Percentiles rank a stretch among this genome's conserved stretches.
These are phyloP conservation scores for Suhomyces tanzawaensis DNA, from an alignment of 805 yeast genomes.

Conservation along the genomic window DNA sequence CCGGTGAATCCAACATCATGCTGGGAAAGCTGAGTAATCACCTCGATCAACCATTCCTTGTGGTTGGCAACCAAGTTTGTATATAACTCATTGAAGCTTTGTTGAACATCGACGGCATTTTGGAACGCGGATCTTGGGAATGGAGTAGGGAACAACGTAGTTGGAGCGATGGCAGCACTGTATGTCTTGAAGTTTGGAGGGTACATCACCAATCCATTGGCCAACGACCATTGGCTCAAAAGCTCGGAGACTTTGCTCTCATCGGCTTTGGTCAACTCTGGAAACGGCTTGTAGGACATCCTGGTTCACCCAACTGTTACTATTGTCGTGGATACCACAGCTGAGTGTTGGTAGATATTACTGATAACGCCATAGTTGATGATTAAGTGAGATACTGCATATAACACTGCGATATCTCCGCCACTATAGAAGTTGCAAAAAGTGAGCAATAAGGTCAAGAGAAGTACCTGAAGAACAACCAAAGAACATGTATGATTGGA, in stretches of 20 bases:
- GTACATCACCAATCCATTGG: constrained; percentile 81
- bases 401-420: no score
- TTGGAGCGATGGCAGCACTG: constrained; percentile 70
- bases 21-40: constrained; percentile 51
- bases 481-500: no score
- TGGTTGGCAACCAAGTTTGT: constrained; percentile 57
- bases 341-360: background rate
- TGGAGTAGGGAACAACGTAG: constrained; percentile 89
- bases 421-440: no score
- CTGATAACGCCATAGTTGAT: constrained; percentile 4
- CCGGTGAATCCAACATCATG: constrained; percentile 82
- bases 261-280: constrained; percentile 26
- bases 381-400: background rate
- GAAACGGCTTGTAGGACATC: constrained; percentile 27
- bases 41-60: constrained; percentile 59
- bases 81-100: constrained; percentile 69
- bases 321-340: background rate
- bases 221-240: constrained; percentile 70
- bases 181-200: constrained; percentile 52
- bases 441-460: no score
- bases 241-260: constrained; percentile 39
- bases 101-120: constrained; percentile 65
- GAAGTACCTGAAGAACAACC: no score
- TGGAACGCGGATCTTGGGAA: constrained; percentile 68
- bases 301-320: background rate